Evolutionary conservation across 2,329 filamentous ascomycete species (phyloP), one percentile per base, ranked within the genome.

Genomic region (Microsporum audouinii): DNA sequence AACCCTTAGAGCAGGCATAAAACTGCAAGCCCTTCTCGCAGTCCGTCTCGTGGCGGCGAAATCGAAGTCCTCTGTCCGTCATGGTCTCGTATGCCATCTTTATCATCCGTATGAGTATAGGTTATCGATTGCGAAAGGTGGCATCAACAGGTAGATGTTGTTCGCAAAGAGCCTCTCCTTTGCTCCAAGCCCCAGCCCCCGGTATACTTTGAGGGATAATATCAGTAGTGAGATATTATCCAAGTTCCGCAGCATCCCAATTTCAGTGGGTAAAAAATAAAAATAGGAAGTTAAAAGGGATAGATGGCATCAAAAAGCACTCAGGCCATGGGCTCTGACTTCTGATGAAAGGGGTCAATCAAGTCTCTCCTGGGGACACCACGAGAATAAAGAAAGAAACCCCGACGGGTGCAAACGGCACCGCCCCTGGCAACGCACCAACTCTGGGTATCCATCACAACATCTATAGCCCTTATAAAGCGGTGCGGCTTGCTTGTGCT

Each of bases 1-100:
- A n/a, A 5, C 63, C 63, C 31, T 63, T 59, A 1, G 55, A 41
- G 29, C 63, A 65, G 27, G 27, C 59, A 57, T 65, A 65, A 31
- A 58, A 63, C 39, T 51, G 45, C 2, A 1, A 31, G 4, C 45
- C 45, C 8, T 12, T 31, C 7, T 31, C 45, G 10, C 45, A 51
- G 31, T 33, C 45, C 1, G 45, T 51, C 23, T 51, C 45, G 10
- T 51, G 45, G 10, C 27, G 23, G 45, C 45, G 45, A 51, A 51
- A 51, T 5, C 8, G 27, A 51, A 31, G 8, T 14, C 23, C 14
- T 29, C 10, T 51, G 14, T 51, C 45, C 27, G 27, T 51, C 45
- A 33, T 51, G 27, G 8, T 33, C 8, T 51, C 45, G 8, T 12
- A 12, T 29, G 8, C 23, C 8, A 51, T 23, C 3, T 8, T 51